Conservation (phyloP, 306 rosid genomes). For the Cyclanthera cordifolia region DNA sequence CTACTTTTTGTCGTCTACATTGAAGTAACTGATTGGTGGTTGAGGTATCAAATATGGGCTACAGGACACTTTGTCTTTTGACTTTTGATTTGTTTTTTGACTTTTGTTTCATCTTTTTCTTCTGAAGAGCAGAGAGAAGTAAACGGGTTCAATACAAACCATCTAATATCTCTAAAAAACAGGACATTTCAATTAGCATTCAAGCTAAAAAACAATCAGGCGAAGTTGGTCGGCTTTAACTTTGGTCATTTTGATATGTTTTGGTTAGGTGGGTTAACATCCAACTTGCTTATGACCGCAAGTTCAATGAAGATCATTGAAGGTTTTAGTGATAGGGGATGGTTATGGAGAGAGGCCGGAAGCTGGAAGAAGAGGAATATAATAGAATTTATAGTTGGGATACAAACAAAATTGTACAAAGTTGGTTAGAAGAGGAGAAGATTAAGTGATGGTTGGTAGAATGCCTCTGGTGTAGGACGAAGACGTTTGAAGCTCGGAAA, state of each 20-base stretch:
- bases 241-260: no score
- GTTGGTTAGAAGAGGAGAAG: no score
- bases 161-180: not conserved
- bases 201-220: not conserved
- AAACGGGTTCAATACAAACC: not conserved
- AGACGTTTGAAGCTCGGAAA: no score
- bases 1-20: slow-evolving; percentile 11
- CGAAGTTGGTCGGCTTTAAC: not conserved
- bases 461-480: no score
- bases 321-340: not conserved
- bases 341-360: not conserved
- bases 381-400: no score
- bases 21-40: not conserved
- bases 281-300: not conserved
- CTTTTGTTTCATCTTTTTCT: not conserved
- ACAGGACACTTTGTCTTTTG: not conserved
- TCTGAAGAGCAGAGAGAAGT: not conserved
- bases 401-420: no score
- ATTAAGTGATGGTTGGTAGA: no score
- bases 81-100: not conserved
- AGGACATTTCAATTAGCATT: not conserved
- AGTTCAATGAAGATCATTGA: not conserved
- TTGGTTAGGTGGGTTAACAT: not conserved
- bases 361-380: not conserved
- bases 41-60: not conserved